Base-by-base conservation (phyloP, 202 grass and related monocot species). In the Cymbopogon flexuosus region DNA sequence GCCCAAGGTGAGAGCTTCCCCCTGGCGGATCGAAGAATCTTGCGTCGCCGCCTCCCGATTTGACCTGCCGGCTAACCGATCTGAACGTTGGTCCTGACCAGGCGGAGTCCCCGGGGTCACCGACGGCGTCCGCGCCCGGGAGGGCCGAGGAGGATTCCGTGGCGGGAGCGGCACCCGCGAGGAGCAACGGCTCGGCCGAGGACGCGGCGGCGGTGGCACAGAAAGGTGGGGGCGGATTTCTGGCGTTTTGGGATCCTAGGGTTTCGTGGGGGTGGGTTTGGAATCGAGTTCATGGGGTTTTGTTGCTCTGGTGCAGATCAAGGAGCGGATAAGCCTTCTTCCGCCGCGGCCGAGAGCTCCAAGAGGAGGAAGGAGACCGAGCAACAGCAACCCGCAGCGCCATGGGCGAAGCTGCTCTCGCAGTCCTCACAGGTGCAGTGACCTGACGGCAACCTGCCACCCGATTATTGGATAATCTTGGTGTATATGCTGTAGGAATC, bases 331-430 rank as follows among this genome's bases (percentile, higher is more conserved):
- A 88, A 78, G 37, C 13, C 61, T 6, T 15, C 61, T 15, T 33
- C 70, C 0, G 61, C 51, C 2, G 86, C 81, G 1, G 39, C 77
- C 3, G 89, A 84, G 82, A 73, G 77, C 46, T 81, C 67, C 12
- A 80, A 86, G 30, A 63, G 65, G 85, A 91, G 62, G 39, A 70
- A 84, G 84, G 83, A 64, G 85, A 79, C 47, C 22, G 85, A 81
- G 79, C 88, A 92, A 63, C 62, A 74, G 47, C 82, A 85, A 45
- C 84, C 79, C 11, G 77, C 62, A 23, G 77, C 18, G 42, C 90
- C 90, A 76, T 99, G 96, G 96, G 96, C 90, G 3, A 99, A 93
- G 78, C 78, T 99, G 36, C 87, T 99, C 9, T 99, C 96, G 23
- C 90, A 99, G 78, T 84, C 78, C 59, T 90, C 96, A 35, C 87